phyloP scores from a whole-genome alignment of 306 rosid species.

The Vigna nakashimae region DNA sequence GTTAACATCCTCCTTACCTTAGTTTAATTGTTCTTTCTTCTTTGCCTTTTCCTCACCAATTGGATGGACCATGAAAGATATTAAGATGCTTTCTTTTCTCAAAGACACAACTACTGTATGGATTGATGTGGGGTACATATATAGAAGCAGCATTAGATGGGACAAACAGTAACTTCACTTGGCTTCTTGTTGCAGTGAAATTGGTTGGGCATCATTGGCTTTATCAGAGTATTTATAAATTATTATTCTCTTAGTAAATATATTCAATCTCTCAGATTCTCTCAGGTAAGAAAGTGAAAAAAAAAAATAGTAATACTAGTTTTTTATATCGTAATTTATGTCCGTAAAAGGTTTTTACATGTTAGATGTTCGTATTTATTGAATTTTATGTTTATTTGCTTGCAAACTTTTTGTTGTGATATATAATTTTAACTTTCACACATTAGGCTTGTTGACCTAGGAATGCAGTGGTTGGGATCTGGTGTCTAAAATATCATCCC shows the following conservation, averaged over 20 bases:
- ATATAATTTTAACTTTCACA: background rate
- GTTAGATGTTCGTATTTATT: background rate
- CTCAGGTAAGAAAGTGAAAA: too few relatives aligned
- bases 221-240: too few relatives aligned
- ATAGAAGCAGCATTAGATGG: slow-evolving; percentile 2
- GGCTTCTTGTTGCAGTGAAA: slow-evolving; percentile 1
- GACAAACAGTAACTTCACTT: background rate
- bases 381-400: too few relatives aligned
- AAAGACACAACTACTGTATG: slow-evolving; percentile 27
- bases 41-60: slow-evolving; percentile 15
- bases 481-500: background rate
- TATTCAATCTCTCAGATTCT: too few relatives aligned
- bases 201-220: too few relatives aligned
- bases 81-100: slow-evolving; percentile 43
- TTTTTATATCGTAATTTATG: too few relatives aligned
- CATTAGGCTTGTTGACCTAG: background rate
- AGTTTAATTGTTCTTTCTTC: slow-evolving; percentile 43
- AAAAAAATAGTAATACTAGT: too few relatives aligned
- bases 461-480: slow-evolving; percentile 6
- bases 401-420: too few relatives aligned
- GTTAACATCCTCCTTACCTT: slow-evolving; percentile 4
- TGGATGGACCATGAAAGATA: slow-evolving; percentile 32
- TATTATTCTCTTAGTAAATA: too few relatives aligned
- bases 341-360: too few relatives aligned
- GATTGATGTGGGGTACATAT: slow-evolving; percentile 40